Evolutionary conservation across 83 land plant genomes (phyloP), one percentile per base, ranked within the genome.

Genomic region (Isoetes engelmannii): DNA sequence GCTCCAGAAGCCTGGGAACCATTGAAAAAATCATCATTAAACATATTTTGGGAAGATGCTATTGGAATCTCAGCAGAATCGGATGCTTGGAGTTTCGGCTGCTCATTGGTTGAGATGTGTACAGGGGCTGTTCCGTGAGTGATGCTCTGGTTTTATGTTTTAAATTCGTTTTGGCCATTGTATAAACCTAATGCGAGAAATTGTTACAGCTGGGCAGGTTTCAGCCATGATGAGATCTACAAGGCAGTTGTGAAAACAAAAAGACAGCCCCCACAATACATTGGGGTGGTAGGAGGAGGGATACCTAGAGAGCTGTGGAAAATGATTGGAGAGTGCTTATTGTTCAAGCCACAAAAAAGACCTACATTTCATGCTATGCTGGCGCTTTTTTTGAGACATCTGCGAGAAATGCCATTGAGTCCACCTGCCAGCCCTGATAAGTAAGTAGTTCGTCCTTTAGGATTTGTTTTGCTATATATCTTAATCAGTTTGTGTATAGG

Each of bases 1-100:
- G 97, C 97, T 44, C 97, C 97, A 21, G 97, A 92, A 75, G 97
- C 94, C 65, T 92, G 97, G 97, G 97, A 92, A 65, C 97, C 97
- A 37, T 66, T 81, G 15, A 85, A 84, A 71, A 92, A 92, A 69
- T 84, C 97, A 18, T 59, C 81, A 5, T 57, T 87, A 12, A 85
- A 88, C 67, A 44, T 88, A 17, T 89, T 92, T 65, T 83, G 94
- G 88, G 93, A 92, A 63, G 90, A 89, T 69, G 86, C 77, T 58
- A 77, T 80, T 69, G 94, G 88, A 28, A 83, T 92, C 62, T 89
- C 97, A 19, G 53, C 74, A 41, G 90, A 89, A 67, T 88, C 93
- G 12, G 97, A 92, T 85, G 93, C 94, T 9, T 92, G 97, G 97
- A 92, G 97, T 77, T 92, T 92, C 84, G 97, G 94, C 6, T 92